These are phyloP conservation scores for Salix caprea DNA, from an alignment of 345 rosid genomes.

Conservation along the genomic window DNA sequence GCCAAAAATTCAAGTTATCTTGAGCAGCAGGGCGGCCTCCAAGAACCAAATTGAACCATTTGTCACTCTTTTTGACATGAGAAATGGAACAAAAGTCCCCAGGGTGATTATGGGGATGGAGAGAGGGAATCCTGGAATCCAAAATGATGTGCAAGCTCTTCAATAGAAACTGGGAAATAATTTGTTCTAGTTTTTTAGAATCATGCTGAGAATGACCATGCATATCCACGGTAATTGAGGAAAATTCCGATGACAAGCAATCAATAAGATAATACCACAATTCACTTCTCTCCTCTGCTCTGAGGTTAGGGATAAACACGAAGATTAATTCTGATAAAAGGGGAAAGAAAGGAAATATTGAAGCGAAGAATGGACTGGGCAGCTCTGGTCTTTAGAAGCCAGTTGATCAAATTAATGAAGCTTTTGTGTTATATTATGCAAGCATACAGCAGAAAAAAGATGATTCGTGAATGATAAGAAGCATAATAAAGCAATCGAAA, in stretches of 20 bases:
- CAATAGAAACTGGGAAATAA: constrained; percentile 65
- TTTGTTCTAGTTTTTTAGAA: constrained; percentile 57
- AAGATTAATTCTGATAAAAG: background rate
- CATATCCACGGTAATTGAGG: constrained; percentile 35
- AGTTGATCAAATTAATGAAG: too few relatives aligned
- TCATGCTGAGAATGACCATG: constrained; percentile 33
- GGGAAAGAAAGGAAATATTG: background rate
- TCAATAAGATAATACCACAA: background rate
- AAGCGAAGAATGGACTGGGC: background rate
- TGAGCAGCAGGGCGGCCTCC: constrained; percentile 77
- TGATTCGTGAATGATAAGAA: background rate
- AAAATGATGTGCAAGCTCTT: constrained; percentile 75
- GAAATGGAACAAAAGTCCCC: constrained; percentile 32
- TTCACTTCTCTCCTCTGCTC: background rate
- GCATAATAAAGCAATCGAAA: background rate
- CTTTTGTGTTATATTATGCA: too few relatives aligned
- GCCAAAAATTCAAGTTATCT: constrained; percentile 73
- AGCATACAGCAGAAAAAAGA: too few relatives aligned
- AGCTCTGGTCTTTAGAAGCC: background rate
- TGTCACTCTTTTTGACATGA: constrained; percentile 63
- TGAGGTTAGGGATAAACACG: background rate
- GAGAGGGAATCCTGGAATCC: constrained; percentile 73
- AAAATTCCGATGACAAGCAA: background rate
- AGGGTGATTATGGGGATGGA: constrained; percentile 40
- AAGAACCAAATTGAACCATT: constrained; percentile 81